phyloP scores from a whole-genome alignment of 768 basidiomycete species.

The Mrakia frigida region DNA sequence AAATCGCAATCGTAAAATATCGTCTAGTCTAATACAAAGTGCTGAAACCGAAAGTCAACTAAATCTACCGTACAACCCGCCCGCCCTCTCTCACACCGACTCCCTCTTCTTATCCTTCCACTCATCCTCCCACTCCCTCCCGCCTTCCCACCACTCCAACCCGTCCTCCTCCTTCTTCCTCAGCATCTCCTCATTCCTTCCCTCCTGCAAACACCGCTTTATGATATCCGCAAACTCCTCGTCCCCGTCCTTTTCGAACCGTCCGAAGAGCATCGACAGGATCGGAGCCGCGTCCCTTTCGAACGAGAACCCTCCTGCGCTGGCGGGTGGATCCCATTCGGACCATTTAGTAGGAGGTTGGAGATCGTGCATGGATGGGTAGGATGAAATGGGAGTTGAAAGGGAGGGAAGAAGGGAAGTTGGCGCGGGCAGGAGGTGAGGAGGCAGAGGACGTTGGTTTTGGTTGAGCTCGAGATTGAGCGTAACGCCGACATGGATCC shows the following conservation, averaged over 20 bases:
- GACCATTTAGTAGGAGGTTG: constrained; percentile 1
- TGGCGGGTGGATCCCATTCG: background rate
- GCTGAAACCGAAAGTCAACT: background rate
- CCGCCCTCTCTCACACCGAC: background rate
- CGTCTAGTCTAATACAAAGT: no score
- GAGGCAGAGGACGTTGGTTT: background rate
- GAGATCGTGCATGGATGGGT: background rate
- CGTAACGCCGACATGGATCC: background rate
- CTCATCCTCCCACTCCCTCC: constrained; percentile 13
- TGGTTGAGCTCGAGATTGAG: background rate
- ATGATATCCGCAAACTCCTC: background rate
- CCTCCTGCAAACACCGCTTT: background rate
- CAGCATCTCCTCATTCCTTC: background rate
- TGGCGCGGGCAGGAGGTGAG: background rate
- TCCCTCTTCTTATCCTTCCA: background rate
- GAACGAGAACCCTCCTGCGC: background rate
- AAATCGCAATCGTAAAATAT: no score
- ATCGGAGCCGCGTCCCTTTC: background rate
- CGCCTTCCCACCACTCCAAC: background rate
- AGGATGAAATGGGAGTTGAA: background rate
- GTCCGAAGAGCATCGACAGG: background rate
- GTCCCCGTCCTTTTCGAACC: constrained; percentile 3
- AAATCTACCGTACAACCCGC: background rate
- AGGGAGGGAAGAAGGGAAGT: background rate
- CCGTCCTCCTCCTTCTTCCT: background rate